These are phyloP conservation scores for Pistacia integerrima DNA, from an alignment of 345 rosid genomes.

Conservation along the genomic window DNA sequence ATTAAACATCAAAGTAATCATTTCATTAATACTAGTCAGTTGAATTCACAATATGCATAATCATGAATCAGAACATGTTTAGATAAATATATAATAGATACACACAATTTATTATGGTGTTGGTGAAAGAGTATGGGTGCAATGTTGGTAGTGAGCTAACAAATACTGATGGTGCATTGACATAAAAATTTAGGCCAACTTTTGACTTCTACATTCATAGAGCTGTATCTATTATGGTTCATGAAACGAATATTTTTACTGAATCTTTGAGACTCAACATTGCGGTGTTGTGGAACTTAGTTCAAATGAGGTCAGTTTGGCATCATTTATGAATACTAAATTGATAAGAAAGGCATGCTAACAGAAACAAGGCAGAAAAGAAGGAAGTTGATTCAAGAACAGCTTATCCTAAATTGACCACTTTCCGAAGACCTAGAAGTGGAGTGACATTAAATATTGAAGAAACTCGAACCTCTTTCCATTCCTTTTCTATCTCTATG, in stretches of 20 bases:
- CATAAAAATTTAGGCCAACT: not conserved
- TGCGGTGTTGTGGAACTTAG: not conserved
- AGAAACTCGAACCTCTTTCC: not conserved
- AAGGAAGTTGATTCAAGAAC: not conserved
- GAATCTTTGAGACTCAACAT: not conserved
- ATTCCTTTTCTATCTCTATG: not conserved
- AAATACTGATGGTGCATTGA: not conserved
- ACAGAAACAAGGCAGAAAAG: not conserved
- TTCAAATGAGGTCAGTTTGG: slow-evolving; percentile 5
- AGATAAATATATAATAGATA: too few relatives aligned
- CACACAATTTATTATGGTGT: too few relatives aligned
- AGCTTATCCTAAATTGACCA: not conserved
- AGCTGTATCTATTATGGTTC: not conserved
- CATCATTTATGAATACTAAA: not conserved
- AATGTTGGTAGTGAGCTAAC: not conserved
- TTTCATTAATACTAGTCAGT: not conserved
- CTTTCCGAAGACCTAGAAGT: not conserved
- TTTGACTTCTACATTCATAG: not conserved
- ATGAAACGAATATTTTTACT: not conserved
- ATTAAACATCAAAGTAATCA: not conserved
- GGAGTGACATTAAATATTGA: not conserved
- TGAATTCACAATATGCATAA: not conserved
- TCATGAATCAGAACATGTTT: not conserved
- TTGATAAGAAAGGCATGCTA: not conserved
- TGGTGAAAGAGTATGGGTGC: too few relatives aligned